Base-by-base conservation (phyloP, 345 rosid species). In the Conringia planisiliqua region DNA sequence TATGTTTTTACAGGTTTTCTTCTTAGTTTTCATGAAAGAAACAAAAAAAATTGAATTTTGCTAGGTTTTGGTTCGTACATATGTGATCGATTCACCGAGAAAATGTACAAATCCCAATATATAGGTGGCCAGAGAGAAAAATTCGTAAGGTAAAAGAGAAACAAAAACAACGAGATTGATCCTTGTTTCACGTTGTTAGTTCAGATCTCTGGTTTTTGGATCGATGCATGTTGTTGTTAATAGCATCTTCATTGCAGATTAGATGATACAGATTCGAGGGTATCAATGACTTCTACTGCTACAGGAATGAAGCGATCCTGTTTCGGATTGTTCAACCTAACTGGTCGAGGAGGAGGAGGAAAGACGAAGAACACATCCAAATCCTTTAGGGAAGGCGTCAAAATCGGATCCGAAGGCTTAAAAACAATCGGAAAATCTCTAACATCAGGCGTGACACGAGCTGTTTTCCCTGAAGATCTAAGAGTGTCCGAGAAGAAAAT, bases 91-190 rank as follows among this genome's bases (percentile, higher is more conserved):
- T 72, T 62, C 52, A 55, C 40, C 76, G 78, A 74, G 78, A 87
- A 48, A 32, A 81, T 82, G 75, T 88, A 83, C 85, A 92, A 90
- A 81, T 89, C 96, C 68, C 94, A 87, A 72, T 84, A 76, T 69
- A 90, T 86, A 30, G 92, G 86, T 64, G 97, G 92, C 63, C 87
- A 88, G 47, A 87, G 75, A 71, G 94, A 90, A 76, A 86, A 90
- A 65, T 90, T 90, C 56, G 89, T 92, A 22, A 88, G 97, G 93
- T 87, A 78, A 46, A 54, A 3, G 30, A 24, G 1, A 38, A 38
- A 24, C 40, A 66, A 44, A 29, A 43, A 8, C 35, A 43, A 27
- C 50, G 6, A 62, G 66, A 40, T 27, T 3, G 58, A 66, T 66
- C 70, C 70, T 66, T 32, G 4, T 32, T 47, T 66, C 70, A 66